Evolutionary conservation across 805 yeast species (phyloP).

Genomic region (Metschnikowia lochheadii): DNA sequence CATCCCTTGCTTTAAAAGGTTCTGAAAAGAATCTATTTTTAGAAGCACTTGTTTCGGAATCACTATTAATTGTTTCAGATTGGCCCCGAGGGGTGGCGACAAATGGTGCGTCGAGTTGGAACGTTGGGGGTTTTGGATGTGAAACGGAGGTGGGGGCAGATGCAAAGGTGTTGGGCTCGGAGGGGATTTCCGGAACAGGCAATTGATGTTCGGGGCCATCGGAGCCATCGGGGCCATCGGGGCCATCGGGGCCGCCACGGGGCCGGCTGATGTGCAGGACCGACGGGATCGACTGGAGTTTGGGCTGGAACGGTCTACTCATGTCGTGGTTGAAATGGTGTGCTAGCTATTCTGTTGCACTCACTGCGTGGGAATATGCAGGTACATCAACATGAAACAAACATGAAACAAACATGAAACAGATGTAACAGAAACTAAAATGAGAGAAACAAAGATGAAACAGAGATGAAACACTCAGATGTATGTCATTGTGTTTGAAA

Average conservation of each 20-base stretch:
- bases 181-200: background rate
- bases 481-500: no score
- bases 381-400: background rate
- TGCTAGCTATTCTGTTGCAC: background rate
- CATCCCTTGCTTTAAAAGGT: no score
- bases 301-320: constrained; percentile 11
- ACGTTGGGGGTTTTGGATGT: background rate
- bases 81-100: background rate
- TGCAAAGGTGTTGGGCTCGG: no score
- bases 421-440: no score
- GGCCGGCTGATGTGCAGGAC: constrained; percentile 6
- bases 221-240: background rate
- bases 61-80: no score
- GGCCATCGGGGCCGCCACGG: background rate
- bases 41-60: no score
- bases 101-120: constrained; percentile 5
- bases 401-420: no score
- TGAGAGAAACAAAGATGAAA: no score
- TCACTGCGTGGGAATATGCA: background rate
- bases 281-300: constrained; percentile 13
- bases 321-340: background rate
- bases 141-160: background rate
- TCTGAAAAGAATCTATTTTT: no score
- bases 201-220: background rate
- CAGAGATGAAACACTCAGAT: no score